phyloP scores from a whole-genome alignment of 1,284 basidiomycete species.

The Cutaneotrichosporon sp. region DNA sequence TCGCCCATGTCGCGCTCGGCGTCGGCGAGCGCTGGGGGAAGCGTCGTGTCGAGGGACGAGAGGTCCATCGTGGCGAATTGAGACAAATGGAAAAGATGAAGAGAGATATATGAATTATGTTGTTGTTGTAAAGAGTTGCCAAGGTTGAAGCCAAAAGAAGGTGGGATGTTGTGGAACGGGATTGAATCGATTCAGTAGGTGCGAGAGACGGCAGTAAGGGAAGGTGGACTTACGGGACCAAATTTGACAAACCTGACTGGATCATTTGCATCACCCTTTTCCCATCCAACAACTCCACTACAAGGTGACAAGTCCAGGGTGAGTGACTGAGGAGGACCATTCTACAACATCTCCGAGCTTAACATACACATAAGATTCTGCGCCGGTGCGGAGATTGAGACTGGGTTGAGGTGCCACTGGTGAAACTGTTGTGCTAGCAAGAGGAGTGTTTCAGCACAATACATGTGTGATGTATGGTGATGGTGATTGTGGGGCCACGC shows the following conservation, averaged over 20 bases:
- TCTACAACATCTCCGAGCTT: too few relatives aligned
- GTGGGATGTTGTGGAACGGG: not conserved
- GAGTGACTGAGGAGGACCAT: too few relatives aligned
- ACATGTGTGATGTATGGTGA: too few relatives aligned
- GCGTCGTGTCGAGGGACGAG: slow-evolving; percentile 47
- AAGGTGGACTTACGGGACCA: not conserved
- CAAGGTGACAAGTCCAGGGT: too few relatives aligned
- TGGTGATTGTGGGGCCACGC: too few relatives aligned
- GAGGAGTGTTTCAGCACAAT: too few relatives aligned
- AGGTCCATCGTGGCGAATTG: slow-evolving; percentile 43
- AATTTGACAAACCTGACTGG: not conserved
- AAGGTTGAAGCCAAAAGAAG: not conserved
- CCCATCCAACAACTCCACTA: not conserved
- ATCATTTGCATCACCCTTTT: not conserved
- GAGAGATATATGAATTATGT: not conserved
- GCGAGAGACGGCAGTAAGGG: not conserved
- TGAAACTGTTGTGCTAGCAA: too few relatives aligned
- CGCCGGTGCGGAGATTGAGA: too few relatives aligned
- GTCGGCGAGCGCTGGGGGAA: slow-evolving; percentile 50
- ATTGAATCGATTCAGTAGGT: not conserved
- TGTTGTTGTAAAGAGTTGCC: not conserved
- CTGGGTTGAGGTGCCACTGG: too few relatives aligned
- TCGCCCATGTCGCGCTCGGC: slow-evolving; percentile 54
- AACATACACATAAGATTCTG: too few relatives aligned
- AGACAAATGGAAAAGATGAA: not conserved